Evolutionary conservation across 2,329 filamentous ascomycete genomes (phyloP).

Genomic region (Phaeophleospora eucalypticola): DNA sequence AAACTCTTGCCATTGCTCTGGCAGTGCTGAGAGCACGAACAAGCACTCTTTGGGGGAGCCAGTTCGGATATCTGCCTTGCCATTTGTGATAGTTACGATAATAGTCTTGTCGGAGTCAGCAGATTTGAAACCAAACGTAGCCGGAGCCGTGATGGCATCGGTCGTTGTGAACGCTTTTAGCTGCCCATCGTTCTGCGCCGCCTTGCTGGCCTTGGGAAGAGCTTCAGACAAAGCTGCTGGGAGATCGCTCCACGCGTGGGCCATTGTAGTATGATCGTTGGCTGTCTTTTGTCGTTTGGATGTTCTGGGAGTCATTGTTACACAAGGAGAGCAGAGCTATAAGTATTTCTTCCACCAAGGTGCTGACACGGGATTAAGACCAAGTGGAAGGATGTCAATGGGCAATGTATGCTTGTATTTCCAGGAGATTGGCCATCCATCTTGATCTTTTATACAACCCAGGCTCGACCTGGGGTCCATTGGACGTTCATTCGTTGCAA

Average conservation of each 20-base stretch:
- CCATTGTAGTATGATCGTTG: conserved; percentile 14
- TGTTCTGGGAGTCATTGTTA: conserved; percentile 12
- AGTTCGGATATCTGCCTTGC: conserved; percentile 24
- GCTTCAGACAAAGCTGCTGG: conserved; percentile 23
- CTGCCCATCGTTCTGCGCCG: conserved; percentile 26
- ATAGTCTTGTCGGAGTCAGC: conserved; percentile 27
- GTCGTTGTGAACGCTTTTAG: conserved; percentile 30
- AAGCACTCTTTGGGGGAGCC: conserved; percentile 25
- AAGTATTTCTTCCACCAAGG: conserved; percentile 12
- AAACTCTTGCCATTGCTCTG: conserved; percentile 46
- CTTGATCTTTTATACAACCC: conserved; percentile 1
- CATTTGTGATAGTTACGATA: conserved; percentile 29
- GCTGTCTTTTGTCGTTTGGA: conserved; percentile 20
- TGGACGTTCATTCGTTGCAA: not conserved
- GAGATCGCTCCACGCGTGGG: conserved; percentile 30
- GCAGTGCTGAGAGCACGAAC: conserved; percentile 40
- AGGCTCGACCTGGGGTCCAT: not conserved
- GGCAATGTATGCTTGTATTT: not conserved
- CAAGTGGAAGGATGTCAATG: not conserved
- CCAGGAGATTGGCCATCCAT: not conserved
- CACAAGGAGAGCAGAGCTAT: not conserved
- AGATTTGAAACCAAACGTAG: conserved; percentile 33
- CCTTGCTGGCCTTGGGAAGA: conserved; percentile 28
- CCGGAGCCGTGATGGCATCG: conserved; percentile 27
- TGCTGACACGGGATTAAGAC: not conserved